A percentile compares a stretch with the other conserved stretches of the same genome.
Evolutionary conservation across 306 rosid genomes (phyloP).

Genomic region (Cyclanthera cordifolia): DNA sequence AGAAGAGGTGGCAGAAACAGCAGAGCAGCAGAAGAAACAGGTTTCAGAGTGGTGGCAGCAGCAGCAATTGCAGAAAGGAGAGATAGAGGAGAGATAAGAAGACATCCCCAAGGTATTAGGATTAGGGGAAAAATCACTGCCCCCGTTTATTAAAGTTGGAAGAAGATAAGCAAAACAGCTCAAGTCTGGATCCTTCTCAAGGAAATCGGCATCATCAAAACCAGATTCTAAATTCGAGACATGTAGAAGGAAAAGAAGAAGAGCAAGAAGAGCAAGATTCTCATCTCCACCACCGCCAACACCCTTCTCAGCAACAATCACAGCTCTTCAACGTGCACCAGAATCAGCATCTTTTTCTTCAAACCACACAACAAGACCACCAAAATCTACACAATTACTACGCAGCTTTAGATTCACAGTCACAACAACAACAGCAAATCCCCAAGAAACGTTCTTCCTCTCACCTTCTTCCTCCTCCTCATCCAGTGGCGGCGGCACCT

Average conservation of each 20-base stretch:
- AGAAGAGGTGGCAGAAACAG: constrained; percentile 3
- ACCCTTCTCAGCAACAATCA: constrained; percentile 7
- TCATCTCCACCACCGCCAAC: constrained; percentile 14
- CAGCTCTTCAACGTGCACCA: constrained; percentile 11
- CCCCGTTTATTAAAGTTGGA: constrained; percentile 21
- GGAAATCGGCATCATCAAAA: constrained; percentile 10
- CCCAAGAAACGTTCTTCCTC: constrained; percentile 7
- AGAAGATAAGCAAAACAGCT: constrained; percentile 16
- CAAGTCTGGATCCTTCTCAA: constrained; percentile 20
- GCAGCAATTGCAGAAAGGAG: constrained; percentile 10
- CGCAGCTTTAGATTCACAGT: constrained; percentile 9
- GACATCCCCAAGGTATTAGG: not conserved
- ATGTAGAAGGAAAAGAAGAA: constrained; percentile 15
- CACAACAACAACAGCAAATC: not conserved
- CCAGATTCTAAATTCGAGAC: constrained; percentile 13
- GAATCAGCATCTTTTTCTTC: constrained; percentile 17
- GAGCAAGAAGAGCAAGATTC: constrained; percentile 17
- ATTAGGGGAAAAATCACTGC: not conserved
- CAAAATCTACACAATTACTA: constrained; percentile 9
- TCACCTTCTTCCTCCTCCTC: constrained; percentile 15
- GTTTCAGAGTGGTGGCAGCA: constrained; percentile 14
- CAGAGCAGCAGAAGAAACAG: constrained; percentile 6
- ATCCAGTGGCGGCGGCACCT: not conserved
- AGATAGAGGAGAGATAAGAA: constrained; percentile 7
- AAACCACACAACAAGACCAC: not conserved